These are phyloP conservation scores for Bruguiera parviflora DNA, from an alignment of 345 rosid genomes.

Conservation along the genomic window DNA sequence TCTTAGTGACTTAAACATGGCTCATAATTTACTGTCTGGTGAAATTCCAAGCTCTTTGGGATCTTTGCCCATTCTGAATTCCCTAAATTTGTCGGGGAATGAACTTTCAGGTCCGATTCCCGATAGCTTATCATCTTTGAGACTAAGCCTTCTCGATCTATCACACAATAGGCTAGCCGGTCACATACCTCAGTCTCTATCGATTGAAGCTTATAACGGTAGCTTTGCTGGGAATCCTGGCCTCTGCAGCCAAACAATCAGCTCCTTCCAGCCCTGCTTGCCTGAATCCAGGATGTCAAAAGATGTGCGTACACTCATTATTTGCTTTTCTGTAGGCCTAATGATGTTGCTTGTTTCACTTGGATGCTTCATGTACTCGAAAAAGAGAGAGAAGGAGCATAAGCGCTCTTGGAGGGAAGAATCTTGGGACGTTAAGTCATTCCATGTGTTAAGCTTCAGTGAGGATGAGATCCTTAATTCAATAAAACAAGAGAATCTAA, in stretches of 20 bases:
- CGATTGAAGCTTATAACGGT: slow-evolving; percentile 60
- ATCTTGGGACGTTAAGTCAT: slow-evolving; percentile 80
- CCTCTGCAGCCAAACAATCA: slow-evolving; percentile 62
- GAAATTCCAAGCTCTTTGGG: slow-evolving; percentile 67
- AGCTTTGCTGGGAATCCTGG: slow-evolving; percentile 70
- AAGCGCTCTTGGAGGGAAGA: slow-evolving; percentile 56
- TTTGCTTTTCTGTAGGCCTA: slow-evolving; percentile 49
- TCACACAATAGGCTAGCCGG: slow-evolving; percentile 64
- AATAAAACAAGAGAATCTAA: slow-evolving; percentile 74
- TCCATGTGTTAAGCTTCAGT: slow-evolving; percentile 57
- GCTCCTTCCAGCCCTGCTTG: slow-evolving; percentile 49
- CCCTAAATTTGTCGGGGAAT: slow-evolving; percentile 66
- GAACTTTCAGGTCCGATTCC: slow-evolving; percentile 68
- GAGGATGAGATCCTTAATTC: slow-evolving; percentile 87
- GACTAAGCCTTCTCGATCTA: slow-evolving; percentile 79
- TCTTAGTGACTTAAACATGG: slow-evolving; percentile 64
- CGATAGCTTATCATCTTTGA: slow-evolving; percentile 54
- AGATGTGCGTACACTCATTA: slow-evolving; percentile 37
- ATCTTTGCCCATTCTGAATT: slow-evolving; percentile 59
- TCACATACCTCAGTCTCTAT: slow-evolving; percentile 61
- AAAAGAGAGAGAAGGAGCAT: slow-evolving; percentile 48
- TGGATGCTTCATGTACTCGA: slow-evolving; percentile 47
- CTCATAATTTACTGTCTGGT: slow-evolving; percentile 62
- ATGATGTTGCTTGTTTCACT: slow-evolving; percentile 47
- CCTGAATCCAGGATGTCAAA: slow-evolving; percentile 40